These are phyloP conservation scores for Boletus vinaceobasis DNA, from an alignment of 768 basidiomycete genomes.

Conservation along the genomic window DNA sequence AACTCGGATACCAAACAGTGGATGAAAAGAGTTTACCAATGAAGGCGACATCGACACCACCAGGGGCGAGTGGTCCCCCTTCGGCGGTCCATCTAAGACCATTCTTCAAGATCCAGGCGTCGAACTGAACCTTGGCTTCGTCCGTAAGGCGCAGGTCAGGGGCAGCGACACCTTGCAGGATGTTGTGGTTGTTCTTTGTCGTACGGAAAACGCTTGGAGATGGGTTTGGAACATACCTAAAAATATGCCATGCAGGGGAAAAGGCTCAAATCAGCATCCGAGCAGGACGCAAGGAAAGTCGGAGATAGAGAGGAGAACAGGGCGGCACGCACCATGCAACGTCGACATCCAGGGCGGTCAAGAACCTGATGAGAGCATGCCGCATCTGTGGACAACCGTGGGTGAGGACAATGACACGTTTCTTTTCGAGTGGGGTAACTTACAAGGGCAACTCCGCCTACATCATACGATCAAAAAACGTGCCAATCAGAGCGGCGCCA, in stretches of 20 bases:
- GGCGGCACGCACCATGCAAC: conserved; percentile 63
- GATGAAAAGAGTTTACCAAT: conserved; percentile 52
- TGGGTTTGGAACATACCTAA: conserved; percentile 84
- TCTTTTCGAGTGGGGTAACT: conserved; percentile 33
- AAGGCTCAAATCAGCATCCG: conserved; percentile 5
- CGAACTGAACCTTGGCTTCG: conserved; percentile 75
- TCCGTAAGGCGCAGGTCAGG: conserved; percentile 74
- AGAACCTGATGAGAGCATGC: conserved; percentile 87
- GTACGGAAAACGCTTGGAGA: conserved; percentile 89
- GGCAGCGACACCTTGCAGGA: conserved; percentile 87
- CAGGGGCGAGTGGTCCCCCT: conserved; percentile 78
- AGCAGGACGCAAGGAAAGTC: not conserved
- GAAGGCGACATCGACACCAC: conserved; percentile 85
- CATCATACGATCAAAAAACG: conserved; percentile 14
- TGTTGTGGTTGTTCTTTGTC: conserved; percentile 95
- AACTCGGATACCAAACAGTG: conserved; percentile 3
- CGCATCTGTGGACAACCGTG: conserved; percentile 61
- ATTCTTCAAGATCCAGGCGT: conserved; percentile 88
- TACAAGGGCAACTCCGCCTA: conserved; percentile 91
- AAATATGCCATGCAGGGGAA: conserved; percentile 20
- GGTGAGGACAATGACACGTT: conserved; percentile 9
- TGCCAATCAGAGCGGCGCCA: conserved; percentile 22
- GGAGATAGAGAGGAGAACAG: conserved; percentile 3
- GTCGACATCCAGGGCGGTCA: conserved; percentile 76
- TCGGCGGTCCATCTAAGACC: conserved; percentile 84